These are phyloP conservation scores for Pterocarpus santalinus DNA, from an alignment of 306 rosid species.

Conservation along the genomic window DNA sequence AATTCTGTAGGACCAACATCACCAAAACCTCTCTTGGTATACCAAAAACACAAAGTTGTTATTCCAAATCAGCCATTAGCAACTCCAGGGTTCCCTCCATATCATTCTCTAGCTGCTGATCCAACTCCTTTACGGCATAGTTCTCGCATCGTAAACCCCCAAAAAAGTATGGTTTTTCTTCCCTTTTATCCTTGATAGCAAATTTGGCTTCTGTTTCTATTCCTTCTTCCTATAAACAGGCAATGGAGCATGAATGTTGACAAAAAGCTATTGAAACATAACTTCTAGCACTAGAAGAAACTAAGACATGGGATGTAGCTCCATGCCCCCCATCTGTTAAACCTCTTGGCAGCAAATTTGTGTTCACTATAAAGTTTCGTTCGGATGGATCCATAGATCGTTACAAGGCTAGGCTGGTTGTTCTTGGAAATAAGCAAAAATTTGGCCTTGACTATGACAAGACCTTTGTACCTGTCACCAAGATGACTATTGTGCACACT, in stretches of 20 bases:
- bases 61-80: neutral
- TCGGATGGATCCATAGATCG: too few species aligned
- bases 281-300: conserved; percentile 15
- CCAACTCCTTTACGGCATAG: neutral
- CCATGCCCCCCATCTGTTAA: neutral
- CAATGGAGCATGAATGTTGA: conserved; percentile 24
- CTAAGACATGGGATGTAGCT: neutral
- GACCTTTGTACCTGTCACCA: too few species aligned
- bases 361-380: too few species aligned
- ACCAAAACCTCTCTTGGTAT: neutral
- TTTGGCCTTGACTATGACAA: too few species aligned
- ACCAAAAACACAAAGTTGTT: neutral
- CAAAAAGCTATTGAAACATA: neutral
- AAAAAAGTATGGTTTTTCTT: neutral
- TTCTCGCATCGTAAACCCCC: neutral
- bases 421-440: too few species aligned
- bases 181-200: conserved; percentile 4
- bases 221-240: conserved; percentile 29
- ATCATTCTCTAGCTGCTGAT: conserved; percentile 1
- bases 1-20: neutral
- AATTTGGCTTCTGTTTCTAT: conserved; percentile 3
- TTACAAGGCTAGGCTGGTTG: too few species aligned
- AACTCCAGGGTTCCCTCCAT: neutral
- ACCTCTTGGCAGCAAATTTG: too few species aligned
- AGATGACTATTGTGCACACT: too few species aligned